Percentiles rank a stretch among this genome's conserved stretches.
Conservation (phyloP, 2,329 filamentous ascomycete species). For the Tolypocladium nubicola region DNA sequence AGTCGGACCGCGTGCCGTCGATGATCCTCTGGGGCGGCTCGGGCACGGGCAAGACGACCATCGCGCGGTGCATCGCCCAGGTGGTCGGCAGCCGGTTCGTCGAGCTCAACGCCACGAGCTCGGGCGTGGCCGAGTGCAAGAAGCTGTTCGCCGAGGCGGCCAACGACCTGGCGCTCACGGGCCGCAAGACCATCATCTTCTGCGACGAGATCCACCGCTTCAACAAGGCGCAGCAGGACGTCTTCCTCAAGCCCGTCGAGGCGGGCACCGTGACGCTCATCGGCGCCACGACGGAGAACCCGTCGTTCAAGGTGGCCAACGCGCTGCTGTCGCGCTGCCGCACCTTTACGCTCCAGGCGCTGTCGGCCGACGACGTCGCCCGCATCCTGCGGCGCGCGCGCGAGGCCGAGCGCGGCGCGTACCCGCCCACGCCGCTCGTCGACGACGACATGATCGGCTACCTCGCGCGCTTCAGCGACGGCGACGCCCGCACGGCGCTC, state of each 20-base stretch:
- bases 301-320: conserved; percentile 83
- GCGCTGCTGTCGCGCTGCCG: conserved; percentile 82
- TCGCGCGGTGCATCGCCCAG: conserved; percentile 79
- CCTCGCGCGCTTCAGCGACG: conserved; percentile 77
- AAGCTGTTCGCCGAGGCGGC: conserved; percentile 80
- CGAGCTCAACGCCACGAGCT: conserved; percentile 89
- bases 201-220: conserved; percentile 96
- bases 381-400: conserved; percentile 70
- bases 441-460: conserved; percentile 71
- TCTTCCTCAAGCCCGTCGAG: conserved; percentile 88
- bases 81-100: conserved; percentile 79
- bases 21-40: conserved; percentile 90
- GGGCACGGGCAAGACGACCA: conserved; percentile 81
- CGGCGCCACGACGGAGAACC: conserved; percentile 94
- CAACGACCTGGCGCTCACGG: conserved; percentile 69
- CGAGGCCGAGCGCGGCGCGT: conserved; percentile 39
- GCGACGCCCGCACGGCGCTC: conserved; percentile 84
- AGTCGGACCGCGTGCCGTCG: conserved; percentile 75
- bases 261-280: conserved; percentile 83
- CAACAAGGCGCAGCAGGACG: conserved; percentile 85
- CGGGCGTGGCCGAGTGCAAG: conserved; percentile 83
- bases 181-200: conserved; percentile 89
- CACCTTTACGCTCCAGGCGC: conserved; percentile 74
- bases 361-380: conserved; percentile 61
- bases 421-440: conserved; percentile 45